These are phyloP conservation scores for Corrigiola litoralis DNA, from an alignment of 179 eudicot species.

Conservation along the genomic window DNA sequence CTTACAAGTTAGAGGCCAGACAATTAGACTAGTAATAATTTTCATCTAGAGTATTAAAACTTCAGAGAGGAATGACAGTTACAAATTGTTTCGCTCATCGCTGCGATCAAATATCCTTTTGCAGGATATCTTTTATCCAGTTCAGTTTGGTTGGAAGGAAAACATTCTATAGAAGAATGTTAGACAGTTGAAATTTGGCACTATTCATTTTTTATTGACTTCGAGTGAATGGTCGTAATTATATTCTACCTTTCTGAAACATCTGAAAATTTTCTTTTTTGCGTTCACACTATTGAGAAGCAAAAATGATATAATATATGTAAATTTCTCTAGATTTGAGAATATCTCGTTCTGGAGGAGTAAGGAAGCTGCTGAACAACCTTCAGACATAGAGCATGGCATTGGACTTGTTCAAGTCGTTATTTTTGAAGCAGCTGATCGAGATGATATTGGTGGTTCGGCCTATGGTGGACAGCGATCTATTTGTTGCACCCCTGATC, in stretches of 20 bases:
- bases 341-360: slow-evolving; percentile 91
- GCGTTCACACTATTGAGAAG: background rate
- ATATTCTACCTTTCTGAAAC: no score
- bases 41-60: background rate
- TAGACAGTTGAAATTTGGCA: no score
- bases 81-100: no score
- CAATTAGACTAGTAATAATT: background rate
- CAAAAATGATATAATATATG: slow-evolving; percentile 1
- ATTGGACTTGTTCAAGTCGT: slow-evolving; percentile 78
- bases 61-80: background rate
- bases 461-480: slow-evolving; percentile 97
- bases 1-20: background rate
- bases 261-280: background rate
- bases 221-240: no score
- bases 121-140: no score
- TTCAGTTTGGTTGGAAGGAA: no score
- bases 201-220: no score
- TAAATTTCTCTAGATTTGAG: slow-evolving; percentile 53
- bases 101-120: no score
- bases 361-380: slow-evolving; percentile 54
- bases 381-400: slow-evolving; percentile 47
- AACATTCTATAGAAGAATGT: no score
- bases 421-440: slow-evolving; percentile 90
- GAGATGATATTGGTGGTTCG: slow-evolving; percentile 95
- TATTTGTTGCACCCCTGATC: slow-evolving; percentile 97